These are phyloP conservation scores for Drosera capensis DNA, from an alignment of 148 eudicot species.

Conservation along the genomic window DNA sequence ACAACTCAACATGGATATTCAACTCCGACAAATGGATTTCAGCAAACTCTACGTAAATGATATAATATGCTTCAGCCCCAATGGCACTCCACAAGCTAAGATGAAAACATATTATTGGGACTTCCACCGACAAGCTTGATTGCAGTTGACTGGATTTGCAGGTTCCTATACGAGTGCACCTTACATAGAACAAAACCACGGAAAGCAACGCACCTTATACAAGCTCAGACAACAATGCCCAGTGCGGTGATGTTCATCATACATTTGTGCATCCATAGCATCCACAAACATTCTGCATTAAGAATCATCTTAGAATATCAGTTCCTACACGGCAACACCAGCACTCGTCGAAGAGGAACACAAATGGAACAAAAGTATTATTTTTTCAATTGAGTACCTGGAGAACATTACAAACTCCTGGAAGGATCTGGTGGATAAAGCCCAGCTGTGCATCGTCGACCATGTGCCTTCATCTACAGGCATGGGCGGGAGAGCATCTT, in stretches of 20 bases:
- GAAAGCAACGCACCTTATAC: conserved; percentile 41
- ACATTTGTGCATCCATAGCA: conserved; percentile 55
- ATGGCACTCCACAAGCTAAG: too few species aligned
- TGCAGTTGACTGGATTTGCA: too few species aligned
- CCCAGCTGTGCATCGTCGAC: conserved; percentile 94
- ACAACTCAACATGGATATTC: neutral
- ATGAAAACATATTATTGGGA: too few species aligned
- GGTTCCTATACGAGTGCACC: too few species aligned
- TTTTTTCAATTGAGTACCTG: conserved; percentile 25
- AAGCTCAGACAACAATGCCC: conserved; percentile 66
- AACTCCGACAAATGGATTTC: neutral
- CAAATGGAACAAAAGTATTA: too few species aligned
- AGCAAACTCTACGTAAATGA: too few species aligned
- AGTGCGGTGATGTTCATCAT: conserved; percentile 42
- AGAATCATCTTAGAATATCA: too few species aligned
- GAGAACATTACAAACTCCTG: conserved; percentile 88
- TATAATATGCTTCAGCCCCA: too few species aligned
- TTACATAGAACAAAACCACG: too few species aligned
- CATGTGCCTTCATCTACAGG: conserved; percentile 68
- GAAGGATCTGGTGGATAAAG: conserved; percentile 78
- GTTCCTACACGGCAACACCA: too few species aligned
- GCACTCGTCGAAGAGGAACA: too few species aligned
- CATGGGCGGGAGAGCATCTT: conserved; percentile 58
- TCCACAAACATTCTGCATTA: conserved; percentile 83
- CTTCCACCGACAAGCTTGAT: too few species aligned